A percentile compares a stretch with the other conserved stretches of the same genome.
Conservation (phyloP, 2,329 filamentous ascomycete species). For the Plenodomus biglobosus region DNA sequence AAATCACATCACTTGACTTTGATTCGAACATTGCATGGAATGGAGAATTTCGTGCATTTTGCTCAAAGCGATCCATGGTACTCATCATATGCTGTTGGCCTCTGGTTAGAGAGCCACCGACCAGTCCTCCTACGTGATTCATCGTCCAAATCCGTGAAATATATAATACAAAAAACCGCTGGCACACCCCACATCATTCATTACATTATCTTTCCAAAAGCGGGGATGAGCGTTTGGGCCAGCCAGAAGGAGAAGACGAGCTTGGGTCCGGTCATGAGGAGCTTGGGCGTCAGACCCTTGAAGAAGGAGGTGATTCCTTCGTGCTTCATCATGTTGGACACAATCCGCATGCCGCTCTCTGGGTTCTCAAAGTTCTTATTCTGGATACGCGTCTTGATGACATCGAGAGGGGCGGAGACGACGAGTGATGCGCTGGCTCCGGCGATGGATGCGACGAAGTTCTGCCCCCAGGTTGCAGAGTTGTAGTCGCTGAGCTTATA, state of each 20-base stretch:
- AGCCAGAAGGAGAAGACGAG: constrained; percentile 99
- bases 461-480: constrained; percentile 88
- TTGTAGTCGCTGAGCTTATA: constrained; percentile 94
- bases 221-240: constrained; percentile 94
- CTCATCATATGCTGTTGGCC: constrained; percentile 14
- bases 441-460: constrained; percentile 94
- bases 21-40: constrained; percentile 7
- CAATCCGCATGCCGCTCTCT: constrained; percentile 87
- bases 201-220: constrained; percentile 72
- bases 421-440: constrained; percentile 94
- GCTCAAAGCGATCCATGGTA: constrained; percentile 9
- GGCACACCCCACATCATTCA: constrained; percentile 2
- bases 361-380: constrained; percentile 99
- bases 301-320: constrained; percentile 89
- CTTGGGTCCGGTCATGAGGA: constrained; percentile 98
- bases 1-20: constrained; percentile 1
- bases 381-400: constrained; percentile 96
- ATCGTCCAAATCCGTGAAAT: constrained; percentile 20
- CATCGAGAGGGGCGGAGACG: constrained; percentile 97
- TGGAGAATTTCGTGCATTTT: constrained; percentile 32
- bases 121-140: constrained; percentile 13
- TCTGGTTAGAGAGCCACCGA: constrained; percentile 18
- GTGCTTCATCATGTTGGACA: constrained; percentile 88
- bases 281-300: constrained; percentile 95
- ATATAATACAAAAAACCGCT: constrained; percentile 34